Conservation (phyloP, 2,329 filamentous ascomycete species). For the Fusarium brachygibbosum region DNA sequence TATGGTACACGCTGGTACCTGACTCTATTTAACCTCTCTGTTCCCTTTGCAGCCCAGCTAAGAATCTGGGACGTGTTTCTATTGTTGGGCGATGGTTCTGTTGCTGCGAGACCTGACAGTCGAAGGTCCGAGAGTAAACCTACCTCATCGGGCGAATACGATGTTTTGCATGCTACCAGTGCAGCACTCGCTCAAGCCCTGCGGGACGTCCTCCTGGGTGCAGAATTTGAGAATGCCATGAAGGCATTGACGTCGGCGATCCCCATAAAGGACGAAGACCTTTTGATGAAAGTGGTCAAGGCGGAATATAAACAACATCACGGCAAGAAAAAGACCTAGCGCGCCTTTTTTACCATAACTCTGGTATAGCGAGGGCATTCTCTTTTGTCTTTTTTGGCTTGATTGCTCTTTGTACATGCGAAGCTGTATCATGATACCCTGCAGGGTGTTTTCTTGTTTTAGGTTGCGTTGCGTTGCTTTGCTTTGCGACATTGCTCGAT, state of each 20-base stretch:
- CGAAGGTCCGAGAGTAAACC: conserved; percentile 40
- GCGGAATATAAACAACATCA: conserved; percentile 83
- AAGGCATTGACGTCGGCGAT: conserved; percentile 95
- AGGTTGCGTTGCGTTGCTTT: conserved; percentile 30
- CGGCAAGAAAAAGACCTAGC: conserved; percentile 60
- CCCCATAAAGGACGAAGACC: conserved; percentile 91
- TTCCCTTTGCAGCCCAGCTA: conserved; percentile 93
- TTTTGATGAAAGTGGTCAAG: conserved; percentile 90
- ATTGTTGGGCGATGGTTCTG: conserved; percentile 73
- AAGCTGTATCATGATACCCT: conserved; percentile 45
- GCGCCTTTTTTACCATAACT: conserved; percentile 49
- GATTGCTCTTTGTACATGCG: conserved; percentile 42
- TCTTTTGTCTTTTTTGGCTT: conserved; percentile 38
- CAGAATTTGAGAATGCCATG: conserved; percentile 98
- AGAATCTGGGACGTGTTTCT: conserved; percentile 99
- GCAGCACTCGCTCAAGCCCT: conserved; percentile 93
- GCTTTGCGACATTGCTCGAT: conserved; percentile 42
- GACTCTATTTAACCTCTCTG: conserved; percentile 96
- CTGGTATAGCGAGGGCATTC: conserved; percentile 37
- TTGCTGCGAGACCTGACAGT: conserved; percentile 22
- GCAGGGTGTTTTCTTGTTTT: conserved; percentile 38
- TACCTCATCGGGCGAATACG: conserved; percentile 68
- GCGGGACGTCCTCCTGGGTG: conserved; percentile 87
- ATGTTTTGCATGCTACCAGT: conserved; percentile 89
- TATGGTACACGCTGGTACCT: conserved; percentile 98